These are phyloP conservation scores for Cryptomeria japonica DNA, from an alignment of 75 land plant genomes.

Conservation along the genomic window DNA sequence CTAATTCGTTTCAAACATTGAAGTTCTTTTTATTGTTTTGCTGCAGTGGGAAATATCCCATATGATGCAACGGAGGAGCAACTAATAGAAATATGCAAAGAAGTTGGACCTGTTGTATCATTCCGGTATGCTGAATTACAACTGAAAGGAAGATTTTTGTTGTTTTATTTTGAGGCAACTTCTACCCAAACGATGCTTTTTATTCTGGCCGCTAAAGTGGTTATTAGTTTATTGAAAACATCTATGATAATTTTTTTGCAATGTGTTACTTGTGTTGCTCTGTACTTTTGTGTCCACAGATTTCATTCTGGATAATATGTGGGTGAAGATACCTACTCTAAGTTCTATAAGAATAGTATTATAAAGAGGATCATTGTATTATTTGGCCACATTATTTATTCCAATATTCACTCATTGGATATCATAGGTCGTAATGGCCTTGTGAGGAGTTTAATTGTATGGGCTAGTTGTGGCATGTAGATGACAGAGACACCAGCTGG, in stretches of 20 bases:
- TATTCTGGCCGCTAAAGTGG: neutral
- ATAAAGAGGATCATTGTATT: neutral
- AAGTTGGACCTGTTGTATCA: conserved; percentile 93
- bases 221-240: neutral
- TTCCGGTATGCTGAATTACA: conserved; percentile 62
- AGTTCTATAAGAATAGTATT: neutral
- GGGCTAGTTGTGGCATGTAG: neutral
- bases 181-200: neutral
- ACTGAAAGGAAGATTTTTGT: neutral
- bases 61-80: conserved; percentile 98
- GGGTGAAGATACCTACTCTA: neutral
- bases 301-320: neutral
- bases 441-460: neutral
- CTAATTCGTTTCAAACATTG: neutral
- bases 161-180: neutral
- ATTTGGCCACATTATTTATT: neutral
- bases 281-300: neutral
- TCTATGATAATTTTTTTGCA: neutral
- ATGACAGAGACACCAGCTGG: neutral
- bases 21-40: conserved; percentile 1
- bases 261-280: neutral
- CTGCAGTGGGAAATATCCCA: conserved; percentile 91
- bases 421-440: neutral
- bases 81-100: conserved; percentile 91
- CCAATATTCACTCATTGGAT: neutral